Evolutionary conservation across 129 eudicot species (phyloP).

Genomic region (Helichrysum umbraculigerum): DNA sequence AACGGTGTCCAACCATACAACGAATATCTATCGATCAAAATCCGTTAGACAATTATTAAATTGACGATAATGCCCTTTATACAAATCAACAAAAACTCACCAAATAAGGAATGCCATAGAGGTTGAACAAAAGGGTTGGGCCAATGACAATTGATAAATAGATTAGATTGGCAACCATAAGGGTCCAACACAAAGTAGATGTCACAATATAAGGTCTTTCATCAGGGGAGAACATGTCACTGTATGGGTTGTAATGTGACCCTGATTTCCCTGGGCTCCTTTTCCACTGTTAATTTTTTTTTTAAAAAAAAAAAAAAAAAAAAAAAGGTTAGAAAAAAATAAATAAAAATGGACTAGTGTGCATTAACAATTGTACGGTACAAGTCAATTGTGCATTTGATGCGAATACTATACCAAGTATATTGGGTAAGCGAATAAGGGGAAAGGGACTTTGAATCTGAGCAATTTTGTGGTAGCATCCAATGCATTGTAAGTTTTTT

Average conservation of each 20-base stretch:
- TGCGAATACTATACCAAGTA: constrained; percentile 48
- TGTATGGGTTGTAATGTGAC: constrained; percentile 77
- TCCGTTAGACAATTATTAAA: neutral
- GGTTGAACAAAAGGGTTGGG: constrained; percentile 53
- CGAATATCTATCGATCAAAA: constrained; percentile 49
- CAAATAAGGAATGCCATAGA: constrained; percentile 65
- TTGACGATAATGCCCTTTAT: neutral
- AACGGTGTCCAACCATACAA: constrained; percentile 69
- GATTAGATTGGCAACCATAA: constrained; percentile 54
- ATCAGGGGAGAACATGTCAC: constrained; percentile 52
- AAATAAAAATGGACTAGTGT: neutral
- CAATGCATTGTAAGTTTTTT: constrained; percentile 54
- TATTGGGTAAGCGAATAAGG: constrained; percentile 71
- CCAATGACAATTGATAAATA: constrained; percentile 45
- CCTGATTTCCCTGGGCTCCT: constrained; percentile 82
- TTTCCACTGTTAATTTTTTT: constrained; percentile 47
- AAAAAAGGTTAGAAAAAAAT: neutral
- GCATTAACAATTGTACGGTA: constrained; percentile 4
- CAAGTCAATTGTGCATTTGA: neutral
- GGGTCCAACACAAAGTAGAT: constrained; percentile 71
- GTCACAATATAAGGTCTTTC: constrained; percentile 59
- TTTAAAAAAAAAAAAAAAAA: no score
- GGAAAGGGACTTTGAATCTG: constrained; percentile 77
- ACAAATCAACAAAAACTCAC: constrained; percentile 28
- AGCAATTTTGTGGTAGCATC: constrained; percentile 55